A percentile compares a stretch with the other conserved stretches of the same genome.
phyloP scores from a whole-genome alignment of 768 basidiomycete species.

The Pleurotus ostreatus region DNA sequence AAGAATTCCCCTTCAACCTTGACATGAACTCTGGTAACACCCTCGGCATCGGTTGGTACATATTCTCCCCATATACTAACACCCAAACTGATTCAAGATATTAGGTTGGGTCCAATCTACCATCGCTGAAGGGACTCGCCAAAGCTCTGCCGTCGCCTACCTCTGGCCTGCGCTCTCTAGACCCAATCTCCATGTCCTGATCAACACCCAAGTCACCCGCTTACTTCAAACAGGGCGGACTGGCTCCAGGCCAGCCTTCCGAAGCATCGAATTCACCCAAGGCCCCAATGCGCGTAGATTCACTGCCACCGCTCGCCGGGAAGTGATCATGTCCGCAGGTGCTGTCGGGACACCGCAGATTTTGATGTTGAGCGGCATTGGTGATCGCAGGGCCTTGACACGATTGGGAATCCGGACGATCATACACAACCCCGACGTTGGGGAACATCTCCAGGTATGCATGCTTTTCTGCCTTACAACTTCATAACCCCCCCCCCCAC shows the following conservation, averaged over 20 bases:
- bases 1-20: slow-evolving; percentile 25
- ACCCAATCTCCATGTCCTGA: slow-evolving; percentile 27
- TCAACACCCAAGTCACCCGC: slow-evolving; percentile 45
- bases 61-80: not conserved
- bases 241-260: slow-evolving; percentile 31
- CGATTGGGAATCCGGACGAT: slow-evolving; percentile 31
- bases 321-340: slow-evolving; percentile 35
- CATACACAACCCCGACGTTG: slow-evolving; percentile 29
- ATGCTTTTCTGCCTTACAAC: no score
- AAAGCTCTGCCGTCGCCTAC: slow-evolving; percentile 27
- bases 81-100: no score
- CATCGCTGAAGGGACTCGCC: slow-evolving; percentile 23
- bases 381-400: slow-evolving; percentile 40
- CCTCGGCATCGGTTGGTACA: slow-evolving; percentile 21
- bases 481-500: not conserved
- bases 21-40: slow-evolving; percentile 29
- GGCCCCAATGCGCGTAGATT: slow-evolving; percentile 23
- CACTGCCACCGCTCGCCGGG: slow-evolving; percentile 22
- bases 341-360: slow-evolving; percentile 37
- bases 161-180: slow-evolving; percentile 20
- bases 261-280: slow-evolving; percentile 45
- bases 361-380: slow-evolving; percentile 48
- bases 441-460: slow-evolving; percentile 21
- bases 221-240: slow-evolving; percentile 32
- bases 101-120: slow-evolving; percentile 25